A percentile compares a stretch with the other conserved stretches of the same genome.
Conservation (phyloP, 1,284 basidiomycete genomes). For the Ceratobasidium sp. region DNA sequence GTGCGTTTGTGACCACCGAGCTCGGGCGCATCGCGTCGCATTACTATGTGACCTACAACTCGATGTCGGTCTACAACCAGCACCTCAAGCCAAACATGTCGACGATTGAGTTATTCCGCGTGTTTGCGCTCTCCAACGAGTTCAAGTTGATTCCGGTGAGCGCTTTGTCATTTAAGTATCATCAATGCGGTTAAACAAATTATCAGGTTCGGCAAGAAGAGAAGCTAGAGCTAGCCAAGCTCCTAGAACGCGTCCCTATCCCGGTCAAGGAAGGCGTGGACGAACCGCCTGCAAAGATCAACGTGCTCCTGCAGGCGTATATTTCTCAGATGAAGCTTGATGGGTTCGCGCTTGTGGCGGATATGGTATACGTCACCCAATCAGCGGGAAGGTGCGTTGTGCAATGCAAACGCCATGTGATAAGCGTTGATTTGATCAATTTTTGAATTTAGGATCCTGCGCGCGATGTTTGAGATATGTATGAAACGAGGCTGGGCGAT, state of each 20-base stretch:
- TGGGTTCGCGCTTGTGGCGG: constrained; percentile 94
- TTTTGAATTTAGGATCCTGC: constrained; percentile 72
- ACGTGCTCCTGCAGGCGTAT: constrained; percentile 93
- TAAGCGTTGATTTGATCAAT: constrained; percentile 36
- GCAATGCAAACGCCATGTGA: constrained; percentile 6
- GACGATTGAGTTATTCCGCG: constrained; percentile 90
- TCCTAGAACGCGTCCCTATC: constrained; percentile 94
- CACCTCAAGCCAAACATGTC: constrained; percentile 89
- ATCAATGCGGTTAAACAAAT: constrained; percentile 5
- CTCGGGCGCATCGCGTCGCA: constrained; percentile 95
- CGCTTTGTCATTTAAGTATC: background rate
- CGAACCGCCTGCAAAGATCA: constrained; percentile 96
- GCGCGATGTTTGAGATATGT: constrained; percentile 98
- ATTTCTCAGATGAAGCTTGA: constrained; percentile 95
- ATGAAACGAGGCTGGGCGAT: constrained; percentile 98
- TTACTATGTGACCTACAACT: constrained; percentile 95
- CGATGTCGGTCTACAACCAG: constrained; percentile 97
- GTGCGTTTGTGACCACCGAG: constrained; percentile 89
- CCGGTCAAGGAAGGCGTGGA: constrained; percentile 97
- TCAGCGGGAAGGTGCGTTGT: constrained; percentile 76
- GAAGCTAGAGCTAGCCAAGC: constrained; percentile 89
- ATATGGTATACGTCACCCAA: constrained; percentile 97
- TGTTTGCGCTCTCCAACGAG: constrained; percentile 96
- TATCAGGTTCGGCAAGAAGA: constrained; percentile 70
- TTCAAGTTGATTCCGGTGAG: constrained; percentile 91